Evolutionary conservation across 805 yeast genomes (phyloP), one percentile per base, ranked within the genome.

Genomic region (Suhomyces emberorum): DNA sequence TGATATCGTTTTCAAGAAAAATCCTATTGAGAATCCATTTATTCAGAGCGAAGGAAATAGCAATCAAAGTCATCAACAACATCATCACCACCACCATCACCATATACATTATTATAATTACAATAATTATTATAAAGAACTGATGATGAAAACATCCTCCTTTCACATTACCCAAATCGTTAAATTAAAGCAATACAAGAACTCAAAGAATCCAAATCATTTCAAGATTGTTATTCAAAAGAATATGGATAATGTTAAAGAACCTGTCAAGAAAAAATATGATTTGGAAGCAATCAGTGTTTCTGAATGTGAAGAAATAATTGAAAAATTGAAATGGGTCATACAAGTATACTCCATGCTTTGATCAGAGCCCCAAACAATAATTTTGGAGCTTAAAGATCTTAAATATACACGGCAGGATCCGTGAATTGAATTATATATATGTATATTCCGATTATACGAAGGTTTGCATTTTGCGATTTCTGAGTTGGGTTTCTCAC

Each of bases 111-210:
- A 64, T 34, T 63, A 63, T 42, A 63, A 64, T 43, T 65, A 67
- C 42, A 52, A 62, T 33, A 65, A 61, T 41, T 61, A 60, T 39
- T 62, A 68, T 41, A 64, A 87, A 75, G 77, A 83, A 49, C 93
- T 83, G 54, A 65, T 72, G 58, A 76, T 83, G 47, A 89, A 89
- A 54, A 89, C 96, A 0, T 79, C 88, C 11, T 83, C 95, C 0
- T 87, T 91, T 57, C 95, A 88, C 52, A 77, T 88, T 7, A 76
- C 84, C 14, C 95, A 86, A 51, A 78, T 91, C 16, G 57, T 77
- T 12, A 77, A 79, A 39, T 73, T 86, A 43, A 88, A 88, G 52
- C 93, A 82, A 54, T 83, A 88, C 34, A 69, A 75, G 25, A 52
- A 54, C 30, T 48, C 60, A 29, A 83, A 87, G 48, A 77, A 81